Evolutionary conservation across 2,329 filamentous ascomycete species (phyloP).

Genomic region (Gliomastix tumulicola): DNA sequence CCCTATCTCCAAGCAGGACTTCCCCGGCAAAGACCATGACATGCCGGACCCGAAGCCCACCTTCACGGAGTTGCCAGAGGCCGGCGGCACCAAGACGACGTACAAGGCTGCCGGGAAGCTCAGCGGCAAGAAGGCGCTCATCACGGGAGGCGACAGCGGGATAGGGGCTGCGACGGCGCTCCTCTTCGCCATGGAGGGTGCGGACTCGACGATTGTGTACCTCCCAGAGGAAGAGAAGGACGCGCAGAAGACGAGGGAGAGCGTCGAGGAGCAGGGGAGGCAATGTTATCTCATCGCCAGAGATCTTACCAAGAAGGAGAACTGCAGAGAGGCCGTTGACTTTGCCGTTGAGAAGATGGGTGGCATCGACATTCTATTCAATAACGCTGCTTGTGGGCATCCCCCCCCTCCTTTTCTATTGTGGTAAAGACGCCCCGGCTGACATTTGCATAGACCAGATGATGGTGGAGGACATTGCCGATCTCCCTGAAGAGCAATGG

Average conservation of each 20-base stretch:
- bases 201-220: slow-evolving; percentile 66
- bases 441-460: slow-evolving; percentile 37
- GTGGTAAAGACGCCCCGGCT: slow-evolving; percentile 1
- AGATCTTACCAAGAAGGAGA: slow-evolving; percentile 58
- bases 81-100: slow-evolving; percentile 58
- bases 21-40: slow-evolving; percentile 16
- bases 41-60: slow-evolving; percentile 38
- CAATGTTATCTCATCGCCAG: slow-evolving; percentile 58
- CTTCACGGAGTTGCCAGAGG: slow-evolving; percentile 59
- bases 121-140: slow-evolving; percentile 66
- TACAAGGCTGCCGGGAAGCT: slow-evolving; percentile 75
- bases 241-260: slow-evolving; percentile 65
- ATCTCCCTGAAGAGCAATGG: slow-evolving; percentile 74
- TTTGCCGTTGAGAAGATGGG: slow-evolving; percentile 60
- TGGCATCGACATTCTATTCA: slow-evolving; percentile 65
- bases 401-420: too few relatives aligned
- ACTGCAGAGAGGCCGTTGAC: slow-evolving; percentile 65
- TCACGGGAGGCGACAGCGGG: slow-evolving; percentile 75
- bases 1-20: too few relatives aligned
- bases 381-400: slow-evolving; percentile 71
- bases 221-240: slow-evolving; percentile 70
- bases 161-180: slow-evolving; percentile 72
- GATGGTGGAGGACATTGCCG: slow-evolving; percentile 64
- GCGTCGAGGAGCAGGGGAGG: slow-evolving; percentile 59
- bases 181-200: slow-evolving; percentile 76